Evolutionary conservation across 331 rosid genomes (phyloP).

Genomic region (Spiraea crenata): DNA sequence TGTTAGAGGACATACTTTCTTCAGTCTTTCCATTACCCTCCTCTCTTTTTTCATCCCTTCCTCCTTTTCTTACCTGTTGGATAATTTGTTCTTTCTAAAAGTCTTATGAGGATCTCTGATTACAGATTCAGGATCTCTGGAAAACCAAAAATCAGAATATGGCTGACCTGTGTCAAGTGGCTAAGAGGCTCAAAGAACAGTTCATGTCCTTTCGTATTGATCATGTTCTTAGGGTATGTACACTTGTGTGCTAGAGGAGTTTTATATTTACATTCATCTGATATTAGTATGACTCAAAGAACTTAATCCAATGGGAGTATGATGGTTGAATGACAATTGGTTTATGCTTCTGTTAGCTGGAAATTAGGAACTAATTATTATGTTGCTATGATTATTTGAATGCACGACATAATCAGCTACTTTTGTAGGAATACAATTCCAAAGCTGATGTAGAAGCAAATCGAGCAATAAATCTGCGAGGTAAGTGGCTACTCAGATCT

Average conservation of each 20-base stretch:
- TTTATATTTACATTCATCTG: background rate
- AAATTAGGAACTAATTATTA: background rate
- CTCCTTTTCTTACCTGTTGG: background rate
- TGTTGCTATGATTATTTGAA: background rate
- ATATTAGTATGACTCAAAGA: background rate
- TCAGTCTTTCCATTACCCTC: background rate
- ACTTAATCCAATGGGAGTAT: background rate
- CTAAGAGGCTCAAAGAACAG: constrained; percentile 52
- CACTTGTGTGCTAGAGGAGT: background rate
- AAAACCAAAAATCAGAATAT: constrained; percentile 64
- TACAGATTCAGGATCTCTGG: constrained; percentile 76
- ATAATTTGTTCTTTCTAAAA: background rate
- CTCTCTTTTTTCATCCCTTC: background rate
- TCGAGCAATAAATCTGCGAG: constrained; percentile 53
- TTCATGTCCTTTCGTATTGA: constrained; percentile 67
- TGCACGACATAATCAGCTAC: constrained; percentile 15
- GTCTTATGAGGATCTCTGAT: constrained; percentile 16
- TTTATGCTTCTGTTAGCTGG: background rate
- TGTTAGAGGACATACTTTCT: background rate
- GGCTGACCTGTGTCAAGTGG: constrained; percentile 60
- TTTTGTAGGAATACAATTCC: constrained; percentile 57
- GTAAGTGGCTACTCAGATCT: constrained; percentile 37
- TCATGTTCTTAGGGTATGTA: constrained; percentile 68
- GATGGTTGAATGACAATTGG: background rate
- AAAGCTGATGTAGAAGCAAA: constrained; percentile 80